phyloP scores from a whole-genome alignment of 208 protist species.

The Phytomonas francai region DNA sequence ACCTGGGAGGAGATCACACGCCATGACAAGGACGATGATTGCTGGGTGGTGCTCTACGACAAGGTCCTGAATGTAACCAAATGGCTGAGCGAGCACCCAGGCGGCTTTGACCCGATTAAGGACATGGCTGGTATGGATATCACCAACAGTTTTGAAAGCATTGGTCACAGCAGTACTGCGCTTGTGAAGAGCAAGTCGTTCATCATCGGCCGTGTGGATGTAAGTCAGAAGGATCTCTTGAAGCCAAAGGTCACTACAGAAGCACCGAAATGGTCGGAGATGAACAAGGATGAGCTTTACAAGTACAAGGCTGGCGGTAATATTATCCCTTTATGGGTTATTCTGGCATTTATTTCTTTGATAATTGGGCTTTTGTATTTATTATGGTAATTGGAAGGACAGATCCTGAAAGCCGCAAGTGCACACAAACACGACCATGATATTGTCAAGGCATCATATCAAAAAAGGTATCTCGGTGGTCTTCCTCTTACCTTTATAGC shows the following conservation, averaged over 20 bases:
- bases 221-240: slow-evolving; percentile 15
- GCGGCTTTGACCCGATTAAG: slow-evolving; percentile 80
- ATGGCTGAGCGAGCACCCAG: slow-evolving; percentile 88
- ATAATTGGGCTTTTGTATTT: slow-evolving; percentile 32
- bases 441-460: neutral
- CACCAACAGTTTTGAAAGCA: slow-evolving; percentile 78
- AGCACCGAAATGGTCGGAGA: slow-evolving; percentile 36
- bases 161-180: slow-evolving; percentile 67
- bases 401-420: neutral
- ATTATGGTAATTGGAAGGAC: neutral
- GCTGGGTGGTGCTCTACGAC: slow-evolving; percentile 90
- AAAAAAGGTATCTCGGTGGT: neutral
- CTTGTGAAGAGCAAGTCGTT: slow-evolving; percentile 50
- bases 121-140: slow-evolving; percentile 73
- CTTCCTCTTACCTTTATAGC: neutral
- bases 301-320: slow-evolving; percentile 49
- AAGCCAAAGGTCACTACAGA: slow-evolving; percentile 11
- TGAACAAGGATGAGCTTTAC: slow-evolving; percentile 34
- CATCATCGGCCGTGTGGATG: slow-evolving; percentile 66
- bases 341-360: slow-evolving; percentile 21
- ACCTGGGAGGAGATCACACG: slow-evolving; percentile 85
- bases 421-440: neutral
- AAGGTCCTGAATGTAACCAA: slow-evolving; percentile 88
- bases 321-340: slow-evolving; percentile 41
- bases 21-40: slow-evolving; percentile 84